phyloP scores from a whole-genome alignment of 179 eudicot species.

The Pouteria campechiana region DNA sequence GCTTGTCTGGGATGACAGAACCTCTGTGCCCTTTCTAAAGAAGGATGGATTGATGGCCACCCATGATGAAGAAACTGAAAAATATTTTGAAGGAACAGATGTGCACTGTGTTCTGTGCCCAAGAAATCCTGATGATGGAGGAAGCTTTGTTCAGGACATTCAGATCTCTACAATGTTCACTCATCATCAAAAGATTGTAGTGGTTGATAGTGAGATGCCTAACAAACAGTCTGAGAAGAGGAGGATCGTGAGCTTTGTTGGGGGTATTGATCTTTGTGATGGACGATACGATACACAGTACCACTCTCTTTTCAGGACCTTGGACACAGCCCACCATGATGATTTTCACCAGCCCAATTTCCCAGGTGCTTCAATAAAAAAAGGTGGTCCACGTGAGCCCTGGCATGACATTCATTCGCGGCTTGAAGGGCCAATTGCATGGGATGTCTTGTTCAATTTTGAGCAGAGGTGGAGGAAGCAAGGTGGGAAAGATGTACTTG shows the following conservation, averaged over 20 bases:
- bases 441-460: slow-evolving; percentile 62
- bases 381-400: slow-evolving; percentile 77
- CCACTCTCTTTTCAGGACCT: slow-evolving; percentile 49
- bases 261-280: slow-evolving; percentile 74
- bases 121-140: slow-evolving; percentile 50
- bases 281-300: slow-evolving; percentile 54
- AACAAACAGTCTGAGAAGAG: slow-evolving; percentile 19
- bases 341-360: slow-evolving; percentile 67
- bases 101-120: slow-evolving; percentile 58
- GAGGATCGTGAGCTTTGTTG: slow-evolving; percentile 62
- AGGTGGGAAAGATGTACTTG: slow-evolving; percentile 34
- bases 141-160: slow-evolving; percentile 38
- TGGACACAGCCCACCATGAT: slow-evolving; percentile 35
- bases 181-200: slow-evolving; percentile 63
- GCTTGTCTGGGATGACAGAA: slow-evolving; percentile 72
- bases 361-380: slow-evolving; percentile 25
- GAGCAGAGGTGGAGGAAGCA: slow-evolving; percentile 77
- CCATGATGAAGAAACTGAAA: slow-evolving; percentile 48
- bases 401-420: slow-evolving; percentile 73
- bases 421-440: slow-evolving; percentile 55
- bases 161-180: slow-evolving; percentile 52
- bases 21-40: slow-evolving; percentile 34
- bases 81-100: slow-evolving; percentile 25
- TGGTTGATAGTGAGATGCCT: slow-evolving; percentile 57
- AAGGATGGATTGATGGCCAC: slow-evolving; percentile 53